Percentiles rank a stretch among this genome's conserved stretches.
These are phyloP conservation scores for Penicillium nucicola DNA, from an alignment of 495 filamentous ascomycete genomes.

Conservation along the genomic window DNA sequence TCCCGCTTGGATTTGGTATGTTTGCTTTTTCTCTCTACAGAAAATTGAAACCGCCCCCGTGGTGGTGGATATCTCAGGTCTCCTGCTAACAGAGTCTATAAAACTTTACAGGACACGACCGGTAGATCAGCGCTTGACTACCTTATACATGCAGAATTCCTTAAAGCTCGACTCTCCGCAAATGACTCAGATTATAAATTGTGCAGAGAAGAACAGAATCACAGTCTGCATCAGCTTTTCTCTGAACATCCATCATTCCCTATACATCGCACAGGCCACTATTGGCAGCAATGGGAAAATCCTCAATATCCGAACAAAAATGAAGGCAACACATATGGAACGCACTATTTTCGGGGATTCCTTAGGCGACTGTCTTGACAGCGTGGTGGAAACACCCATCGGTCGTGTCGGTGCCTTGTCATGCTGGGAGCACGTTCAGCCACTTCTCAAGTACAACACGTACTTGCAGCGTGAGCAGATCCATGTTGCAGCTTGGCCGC, in stretches of 20 bases:
- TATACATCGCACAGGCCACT: slow-evolving; percentile 52
- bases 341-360: slow-evolving; percentile 54
- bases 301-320: slow-evolving; percentile 47
- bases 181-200: slow-evolving; percentile 26
- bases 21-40: not conserved
- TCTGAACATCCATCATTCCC: slow-evolving; percentile 38
- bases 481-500: slow-evolving; percentile 33
- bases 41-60: too few species aligned
- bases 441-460: slow-evolving; percentile 31
- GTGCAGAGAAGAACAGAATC: slow-evolving; percentile 20
- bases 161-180: slow-evolving; percentile 24
- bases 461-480: slow-evolving; percentile 33
- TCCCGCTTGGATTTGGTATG: slow-evolving; percentile 23
- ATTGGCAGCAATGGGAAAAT: slow-evolving; percentile 46
- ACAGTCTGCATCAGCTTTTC: slow-evolving; percentile 45
- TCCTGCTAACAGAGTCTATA: too few species aligned
- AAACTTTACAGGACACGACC: not conserved
- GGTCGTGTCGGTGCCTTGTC: slow-evolving; percentile 23
- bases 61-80: too few species aligned
- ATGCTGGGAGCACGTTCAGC: slow-evolving; percentile 35
- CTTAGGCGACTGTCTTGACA: slow-evolving; percentile 19
- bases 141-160: slow-evolving; percentile 28
- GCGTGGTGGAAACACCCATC: slow-evolving; percentile 20
- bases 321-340: slow-evolving; percentile 59
- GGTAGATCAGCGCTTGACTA: not conserved